phyloP scores from a whole-genome alignment of 1,284 basidiomycete species.

The Pseudozyma thailandica region DNA sequence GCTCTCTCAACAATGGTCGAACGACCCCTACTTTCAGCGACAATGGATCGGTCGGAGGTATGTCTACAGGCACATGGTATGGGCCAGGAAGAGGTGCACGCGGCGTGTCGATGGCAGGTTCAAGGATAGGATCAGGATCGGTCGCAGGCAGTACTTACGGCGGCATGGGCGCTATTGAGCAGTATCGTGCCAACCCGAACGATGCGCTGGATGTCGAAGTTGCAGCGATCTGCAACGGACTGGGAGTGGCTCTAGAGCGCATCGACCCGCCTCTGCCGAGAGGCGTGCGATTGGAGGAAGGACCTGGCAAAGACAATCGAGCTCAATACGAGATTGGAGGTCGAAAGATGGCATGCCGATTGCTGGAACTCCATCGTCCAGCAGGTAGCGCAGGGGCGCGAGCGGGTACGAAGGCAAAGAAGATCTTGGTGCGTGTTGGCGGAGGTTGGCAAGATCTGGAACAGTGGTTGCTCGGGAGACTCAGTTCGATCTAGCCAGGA shows the following conservation, averaged over 20 bases:
- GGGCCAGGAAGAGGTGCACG: conserved; percentile 18
- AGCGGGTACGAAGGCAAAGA: conserved; percentile 54
- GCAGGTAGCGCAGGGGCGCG: conserved; percentile 47
- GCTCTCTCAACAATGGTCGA: conserved; percentile 41
- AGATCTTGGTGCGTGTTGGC: conserved; percentile 63
- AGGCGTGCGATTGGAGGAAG: conserved; percentile 71
- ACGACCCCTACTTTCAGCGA: conserved; percentile 56
- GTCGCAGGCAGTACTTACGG: conserved; percentile 43
- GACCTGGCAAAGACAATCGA: conserved; percentile 80
- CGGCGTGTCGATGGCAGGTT: conserved; percentile 27
- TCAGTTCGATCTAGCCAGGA: conserved; percentile 21
- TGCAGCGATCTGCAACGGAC: conserved; percentile 78
- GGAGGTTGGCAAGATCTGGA: conserved; percentile 85
- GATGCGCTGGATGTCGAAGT: conserved; percentile 86
- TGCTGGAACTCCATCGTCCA: conserved; percentile 75
- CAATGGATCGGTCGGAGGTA: conserved; percentile 42
- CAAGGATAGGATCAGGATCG: conserved; percentile 28
- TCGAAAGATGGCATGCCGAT: conserved; percentile 78
- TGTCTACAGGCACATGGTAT: conserved; percentile 47
- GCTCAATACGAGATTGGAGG: conserved; percentile 79
- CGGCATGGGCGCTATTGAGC: conserved; percentile 34
- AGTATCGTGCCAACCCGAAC: conserved; percentile 78
- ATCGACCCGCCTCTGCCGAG: conserved; percentile 78
- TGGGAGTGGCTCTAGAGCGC: conserved; percentile 79
- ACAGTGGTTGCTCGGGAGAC: conserved; percentile 73